Evolutionary conservation across 768 basidiomycete genomes (phyloP), one percentile per base, ranked within the genome.

Genomic region (Rhodotorula taiwanensis): DNA sequence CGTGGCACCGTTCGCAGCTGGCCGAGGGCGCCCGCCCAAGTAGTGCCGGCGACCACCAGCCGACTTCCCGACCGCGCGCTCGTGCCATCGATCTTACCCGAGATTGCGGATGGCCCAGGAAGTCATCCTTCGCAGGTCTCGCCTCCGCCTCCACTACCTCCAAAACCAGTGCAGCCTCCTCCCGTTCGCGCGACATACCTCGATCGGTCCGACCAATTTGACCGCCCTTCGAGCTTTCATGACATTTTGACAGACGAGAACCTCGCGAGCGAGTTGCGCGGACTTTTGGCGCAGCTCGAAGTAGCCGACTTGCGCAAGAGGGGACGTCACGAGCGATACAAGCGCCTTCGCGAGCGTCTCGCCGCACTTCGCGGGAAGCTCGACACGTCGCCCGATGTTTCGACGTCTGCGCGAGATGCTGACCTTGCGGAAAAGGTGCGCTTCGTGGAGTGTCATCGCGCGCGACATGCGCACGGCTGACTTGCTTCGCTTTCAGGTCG

Each of bases 381-480:
- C 30, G 25, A 15, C 8, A 30, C 13, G 3, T 10, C 45, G 1
- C 18, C 28, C 27, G 28, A 16, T 15, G 31, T 23, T 11, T 13
- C 20, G 49, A 50, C 20, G 30, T 21, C 49, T n/a, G 18, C 11
- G 20, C 31, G 18, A 14, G 31, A 31, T 21, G n/a, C 9, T 7
- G 31, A 23, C n/a, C 33, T 51, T 23, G 50, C 50, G 9, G 45
- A 48, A 20, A 49, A 57, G 47, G 55, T 57, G 36, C 34, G 55
- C 18, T 7, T 2, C 3, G 13, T 7, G 5, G 8, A 6, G 3
- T 27, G 20, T 33, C 11, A 13, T n/a, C 31, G 20, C 42, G 39
- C 4, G 7, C 13, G 5, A 28, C 27, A 25, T 14, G 15, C 14
- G 5, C 28, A 8, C 6, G 20, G 28, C 18, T 30, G 9, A 7